Evolutionary conservation across 441 rosid species (phyloP), one percentile per base, ranked within the genome.

Genomic region (Jatropha podagrica): DNA sequence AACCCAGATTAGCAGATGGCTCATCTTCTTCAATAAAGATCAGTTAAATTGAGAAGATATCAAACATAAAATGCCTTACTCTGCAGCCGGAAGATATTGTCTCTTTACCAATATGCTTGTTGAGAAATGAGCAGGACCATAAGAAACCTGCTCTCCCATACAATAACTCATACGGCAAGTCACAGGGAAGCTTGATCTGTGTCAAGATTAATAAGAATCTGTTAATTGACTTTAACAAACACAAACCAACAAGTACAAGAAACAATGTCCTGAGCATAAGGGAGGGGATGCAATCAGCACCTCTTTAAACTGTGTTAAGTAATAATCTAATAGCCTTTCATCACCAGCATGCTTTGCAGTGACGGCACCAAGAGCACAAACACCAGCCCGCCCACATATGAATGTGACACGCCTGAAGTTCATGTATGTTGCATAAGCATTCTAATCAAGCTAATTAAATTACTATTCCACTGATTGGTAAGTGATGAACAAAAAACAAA

Each of bases 341-440:
- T 87, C 89, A 81, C 92, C 87, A 38, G 86, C 62, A 78, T 83
- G 85, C 85, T 87, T 88, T 62, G 96, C 92, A 59, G 79, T 66
- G 41, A 87, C 92, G 74, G 92, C 96, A 74, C 92, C 96, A 48
- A 91, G 88, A 71, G 93, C 92, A 84, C 71, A 88, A 71, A 91
- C 90, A 65, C 96, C 93, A 82, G 93, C 89, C 27, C 76, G 78
- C 26, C 93, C 93, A 58, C 92, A 88, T 67, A 89, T 81, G 74
- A 89, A 89, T 7, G 92, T 86, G 76, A 87, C 88, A 51, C 72
- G 86, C 72, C 93, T 89, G 74, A 74, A 76, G 66, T 63, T 48
- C 69, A 80, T 10, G 65, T 37, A 68, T 73, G 20, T 32, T 65
- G 52, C 9, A 67, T 71, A 58, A 67, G 7, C 42, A 67, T 27